phyloP scores from a whole-genome alignment of 768 basidiomycete species.

The Rhizopogon vulgaris region DNA sequence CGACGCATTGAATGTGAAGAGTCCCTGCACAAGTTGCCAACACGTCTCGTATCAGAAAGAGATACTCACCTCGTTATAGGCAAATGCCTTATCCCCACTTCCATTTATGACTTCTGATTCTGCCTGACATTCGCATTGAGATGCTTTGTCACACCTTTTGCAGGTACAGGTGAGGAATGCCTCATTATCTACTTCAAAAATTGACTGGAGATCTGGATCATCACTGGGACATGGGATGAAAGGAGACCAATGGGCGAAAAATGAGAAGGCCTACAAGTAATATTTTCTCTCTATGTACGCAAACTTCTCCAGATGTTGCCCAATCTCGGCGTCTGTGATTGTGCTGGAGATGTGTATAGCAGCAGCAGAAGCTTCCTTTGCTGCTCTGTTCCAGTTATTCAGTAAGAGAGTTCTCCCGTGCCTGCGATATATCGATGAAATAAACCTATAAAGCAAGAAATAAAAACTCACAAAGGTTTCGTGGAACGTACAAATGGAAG shows the following conservation, averaged over 20 bases:
- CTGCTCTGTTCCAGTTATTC: conserved; percentile 24
- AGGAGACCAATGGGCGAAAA: conserved; percentile 2
- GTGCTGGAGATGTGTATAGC: conserved; percentile 27
- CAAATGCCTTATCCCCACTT: conserved; percentile 25
- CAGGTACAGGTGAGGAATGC: conserved; percentile 43
- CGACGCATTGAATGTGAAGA: conserved; percentile 38
- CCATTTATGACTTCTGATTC: conserved; percentile 33
- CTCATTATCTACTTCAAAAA: conserved; percentile 21
- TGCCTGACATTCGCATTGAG: conserved; percentile 43
- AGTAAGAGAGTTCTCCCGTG: conserved; percentile 22
- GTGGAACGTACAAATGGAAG: neutral
- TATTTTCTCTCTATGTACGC: conserved; percentile 51
- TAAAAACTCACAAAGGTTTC: neutral
- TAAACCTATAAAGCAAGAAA: neutral
- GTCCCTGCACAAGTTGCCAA: conserved; percentile 31
- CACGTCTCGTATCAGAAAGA: neutral
- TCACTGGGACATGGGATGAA: conserved; percentile 6
- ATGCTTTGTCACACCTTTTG: conserved; percentile 25
- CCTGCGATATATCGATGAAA: neutral
- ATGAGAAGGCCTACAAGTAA: conserved; percentile 32
- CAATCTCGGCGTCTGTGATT: conserved; percentile 33
- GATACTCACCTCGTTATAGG: conserved; percentile 38
- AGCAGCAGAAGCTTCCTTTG: conserved; percentile 22
- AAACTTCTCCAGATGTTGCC: conserved; percentile 37
- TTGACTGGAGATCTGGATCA: conserved; percentile 7